Conservation (phyloP, 768 basidiomycete genomes). For the Russula earlei region DNA sequence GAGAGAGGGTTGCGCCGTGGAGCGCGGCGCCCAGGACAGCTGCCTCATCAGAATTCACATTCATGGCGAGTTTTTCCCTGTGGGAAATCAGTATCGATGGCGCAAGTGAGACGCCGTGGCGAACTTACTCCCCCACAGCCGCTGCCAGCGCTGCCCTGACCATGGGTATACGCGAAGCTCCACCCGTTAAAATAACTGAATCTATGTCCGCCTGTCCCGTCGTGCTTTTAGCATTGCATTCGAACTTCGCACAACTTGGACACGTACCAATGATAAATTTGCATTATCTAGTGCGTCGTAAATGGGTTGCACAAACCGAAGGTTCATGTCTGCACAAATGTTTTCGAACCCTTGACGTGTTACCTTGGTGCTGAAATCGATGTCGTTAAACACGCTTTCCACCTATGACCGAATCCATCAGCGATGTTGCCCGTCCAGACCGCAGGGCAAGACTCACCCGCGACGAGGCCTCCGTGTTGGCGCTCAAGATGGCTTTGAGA, state of each 20-base stretch:
- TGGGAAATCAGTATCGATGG: neutral
- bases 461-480: constrained; percentile 72
- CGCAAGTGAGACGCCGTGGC: neutral
- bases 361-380: constrained; percentile 79
- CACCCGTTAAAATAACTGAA: constrained; percentile 90
- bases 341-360: constrained; percentile 72
- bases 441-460: constrained; percentile 38
- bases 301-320: constrained; percentile 61
- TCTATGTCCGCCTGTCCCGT: constrained; percentile 65
- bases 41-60: constrained; percentile 96
- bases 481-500: constrained; percentile 87
- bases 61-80: constrained; percentile 79
- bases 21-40: constrained; percentile 90
- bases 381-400: constrained; percentile 82
- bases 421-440: neutral
- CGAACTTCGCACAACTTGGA: neutral
- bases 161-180: constrained; percentile 84
- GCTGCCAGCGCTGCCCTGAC: constrained; percentile 73
- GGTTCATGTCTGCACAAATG: constrained; percentile 56
- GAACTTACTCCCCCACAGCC: constrained; percentile 64
- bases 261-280: constrained; percentile 53
- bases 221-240: neutral
- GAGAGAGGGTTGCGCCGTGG: constrained; percentile 79
- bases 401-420: constrained; percentile 38
- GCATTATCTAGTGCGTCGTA: constrained; percentile 60